Conservation (phyloP, 441 rosid genomes). For the Croton setiger region DNA sequence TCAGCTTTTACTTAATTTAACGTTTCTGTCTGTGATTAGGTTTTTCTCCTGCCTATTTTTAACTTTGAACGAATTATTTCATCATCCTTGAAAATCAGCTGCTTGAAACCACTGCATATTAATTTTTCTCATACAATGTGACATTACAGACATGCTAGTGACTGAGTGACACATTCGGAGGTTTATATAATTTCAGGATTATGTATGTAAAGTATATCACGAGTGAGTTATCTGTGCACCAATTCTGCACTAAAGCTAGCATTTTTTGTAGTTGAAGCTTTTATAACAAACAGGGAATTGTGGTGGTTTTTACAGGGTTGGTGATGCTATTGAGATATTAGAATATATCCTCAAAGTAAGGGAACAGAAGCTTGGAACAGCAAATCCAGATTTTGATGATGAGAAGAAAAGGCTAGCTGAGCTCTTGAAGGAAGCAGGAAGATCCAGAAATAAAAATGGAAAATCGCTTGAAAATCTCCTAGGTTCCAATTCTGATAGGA, state of each 20-base stretch:
- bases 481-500: slow-evolving; percentile 27
- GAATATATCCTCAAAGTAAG: slow-evolving; percentile 83
- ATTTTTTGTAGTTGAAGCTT: slow-evolving; percentile 6
- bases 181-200: neutral
- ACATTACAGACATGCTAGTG: neutral
- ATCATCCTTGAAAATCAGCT: neutral
- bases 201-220: neutral
- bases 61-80: neutral
- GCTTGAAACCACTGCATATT: neutral
- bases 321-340: slow-evolving; percentile 84
- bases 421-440: slow-evolving; percentile 89
- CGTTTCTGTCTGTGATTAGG: neutral
- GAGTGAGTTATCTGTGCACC: neutral
- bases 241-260: neutral
- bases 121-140: neutral
- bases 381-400: slow-evolving; percentile 87
- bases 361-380: slow-evolving; percentile 89
- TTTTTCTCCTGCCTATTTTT: neutral
- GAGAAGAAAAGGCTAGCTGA: slow-evolving; percentile 81
- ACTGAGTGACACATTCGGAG: neutral
- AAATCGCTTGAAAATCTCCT: slow-evolving; percentile 74
- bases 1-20: no score
- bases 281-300: slow-evolving; percentile 14
- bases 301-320: slow-evolving; percentile 49
- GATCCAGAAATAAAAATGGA: slow-evolving; percentile 69